A percentile compares a stretch with the other conserved stretches of the same genome.
These are phyloP conservation scores for Pseudotsuga menziesii DNA, from an alignment of 75 land plant genomes.

Conservation along the genomic window DNA sequence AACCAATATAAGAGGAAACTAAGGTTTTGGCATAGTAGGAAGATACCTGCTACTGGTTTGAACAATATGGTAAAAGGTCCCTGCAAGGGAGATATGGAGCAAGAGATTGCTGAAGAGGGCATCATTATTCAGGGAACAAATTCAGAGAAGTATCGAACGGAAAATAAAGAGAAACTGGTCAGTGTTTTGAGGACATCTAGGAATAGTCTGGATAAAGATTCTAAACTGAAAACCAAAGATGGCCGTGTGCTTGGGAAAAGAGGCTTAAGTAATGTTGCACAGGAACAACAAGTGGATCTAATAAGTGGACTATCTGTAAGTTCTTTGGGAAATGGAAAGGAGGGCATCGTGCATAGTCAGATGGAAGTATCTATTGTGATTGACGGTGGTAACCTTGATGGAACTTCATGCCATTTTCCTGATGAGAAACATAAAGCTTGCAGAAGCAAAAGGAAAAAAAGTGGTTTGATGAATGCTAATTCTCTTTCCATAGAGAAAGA, in stretches of 20 bases:
- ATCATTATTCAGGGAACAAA: background rate
- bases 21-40: background rate
- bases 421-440: background rate
- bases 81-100: background rate
- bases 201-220: background rate
- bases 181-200: background rate
- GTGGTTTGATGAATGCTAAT: no score
- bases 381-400: background rate
- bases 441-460: slow-evolving; percentile 3
- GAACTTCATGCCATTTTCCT: background rate
- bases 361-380: background rate
- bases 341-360: background rate
- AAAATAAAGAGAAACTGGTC: background rate
- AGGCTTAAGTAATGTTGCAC: background rate
- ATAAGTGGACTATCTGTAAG: background rate
- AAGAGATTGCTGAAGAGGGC: background rate
- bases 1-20: background rate
- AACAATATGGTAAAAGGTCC: background rate
- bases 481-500: no score
- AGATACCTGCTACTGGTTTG: background rate
- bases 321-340: background rate
- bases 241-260: background rate
- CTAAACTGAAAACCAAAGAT: background rate
- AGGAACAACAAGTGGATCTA: background rate
- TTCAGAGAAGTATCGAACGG: background rate